Conservation (phyloP, 139 green algal genomes). For the Auxenochlorella pyrenoidosa region DNA sequence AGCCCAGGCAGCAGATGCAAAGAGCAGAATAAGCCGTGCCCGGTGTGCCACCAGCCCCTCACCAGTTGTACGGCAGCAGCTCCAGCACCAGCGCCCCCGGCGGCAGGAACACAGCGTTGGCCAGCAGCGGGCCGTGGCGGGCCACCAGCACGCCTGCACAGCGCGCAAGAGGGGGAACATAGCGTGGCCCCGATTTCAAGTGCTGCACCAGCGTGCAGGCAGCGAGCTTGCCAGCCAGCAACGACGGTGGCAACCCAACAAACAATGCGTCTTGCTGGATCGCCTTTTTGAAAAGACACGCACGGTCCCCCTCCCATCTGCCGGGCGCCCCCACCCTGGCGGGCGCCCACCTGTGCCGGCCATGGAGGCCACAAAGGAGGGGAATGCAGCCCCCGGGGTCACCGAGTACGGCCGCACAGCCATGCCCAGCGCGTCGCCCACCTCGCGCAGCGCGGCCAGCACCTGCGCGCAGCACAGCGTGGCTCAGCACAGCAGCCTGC, state of each 20-base stretch:
- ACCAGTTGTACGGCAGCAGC: conserved; percentile 88
- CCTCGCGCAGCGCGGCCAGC: conserved; percentile 54
- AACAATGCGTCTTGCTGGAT: too few species aligned
- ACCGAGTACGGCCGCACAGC: conserved; percentile 53
- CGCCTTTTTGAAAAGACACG: too few species aligned
- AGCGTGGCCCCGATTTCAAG: too few species aligned
- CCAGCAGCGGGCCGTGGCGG: conserved; percentile 77
- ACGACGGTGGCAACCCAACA: too few species aligned
- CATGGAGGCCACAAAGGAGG: conserved; percentile 70
- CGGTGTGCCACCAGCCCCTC: too few species aligned
- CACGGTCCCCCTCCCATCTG: background rate
- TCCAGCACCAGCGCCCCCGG: conserved; percentile 78
- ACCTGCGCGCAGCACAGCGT: conserved; percentile 48
- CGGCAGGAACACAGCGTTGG: conserved; percentile 70
- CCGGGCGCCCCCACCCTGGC: background rate
- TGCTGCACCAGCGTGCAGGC: too few species aligned
- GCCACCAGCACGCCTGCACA: conserved; percentile 69
- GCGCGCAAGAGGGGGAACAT: background rate
- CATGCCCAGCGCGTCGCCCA: conserved; percentile 45
- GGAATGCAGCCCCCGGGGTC: conserved; percentile 67
- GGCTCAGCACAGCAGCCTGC: background rate
- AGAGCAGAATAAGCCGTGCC: too few species aligned
- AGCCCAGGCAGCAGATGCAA: too few species aligned
- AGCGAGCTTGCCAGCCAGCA: background rate
- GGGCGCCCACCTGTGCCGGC: conserved; percentile 40